Conservation (phyloP, 805 yeast genomes). For the Yarrowia sp. region DNA sequence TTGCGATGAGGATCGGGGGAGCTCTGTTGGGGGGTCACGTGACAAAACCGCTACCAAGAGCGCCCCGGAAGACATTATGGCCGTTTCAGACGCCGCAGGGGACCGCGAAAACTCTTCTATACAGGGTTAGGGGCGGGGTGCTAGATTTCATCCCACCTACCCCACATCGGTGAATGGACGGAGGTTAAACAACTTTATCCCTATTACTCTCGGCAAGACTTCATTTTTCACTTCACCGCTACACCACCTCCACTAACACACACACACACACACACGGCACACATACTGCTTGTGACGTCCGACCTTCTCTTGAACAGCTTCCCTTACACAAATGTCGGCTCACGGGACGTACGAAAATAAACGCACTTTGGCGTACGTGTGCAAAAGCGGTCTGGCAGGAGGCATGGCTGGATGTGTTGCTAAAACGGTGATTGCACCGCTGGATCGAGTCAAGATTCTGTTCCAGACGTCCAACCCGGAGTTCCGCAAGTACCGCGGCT, state of each 20-base stretch:
- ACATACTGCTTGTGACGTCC: neutral
- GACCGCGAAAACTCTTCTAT: no score
- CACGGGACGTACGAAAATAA: conserved; percentile 54
- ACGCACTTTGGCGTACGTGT: conserved; percentile 75
- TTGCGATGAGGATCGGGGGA: neutral
- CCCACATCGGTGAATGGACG: conserved; percentile 37
- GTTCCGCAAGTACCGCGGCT: conserved; percentile 78
- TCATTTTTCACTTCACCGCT: conserved; percentile 4
- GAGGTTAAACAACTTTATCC: conserved; percentile 31
- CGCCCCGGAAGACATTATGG: no score
- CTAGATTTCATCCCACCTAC: conserved; percentile 8
- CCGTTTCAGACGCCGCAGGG: no score
- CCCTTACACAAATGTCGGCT: conserved; percentile 25
- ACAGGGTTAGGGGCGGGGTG: conserved; percentile 12
- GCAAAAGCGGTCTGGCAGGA: conserved; percentile 89
- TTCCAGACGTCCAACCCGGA: conserved; percentile 96
- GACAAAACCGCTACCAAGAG: neutral
- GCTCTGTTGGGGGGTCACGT: neutral
- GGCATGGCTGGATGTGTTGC: conserved; percentile 97
- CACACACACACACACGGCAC: neutral
- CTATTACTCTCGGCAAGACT: conserved; percentile 5
- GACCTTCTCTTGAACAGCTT: no score
- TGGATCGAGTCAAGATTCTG: conserved; percentile 91
- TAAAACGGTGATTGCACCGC: conserved; percentile 91
- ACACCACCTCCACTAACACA: neutral